Evolutionary conservation across 2,329 filamentous ascomycete species (phyloP), one percentile per base, ranked within the genome.

Genomic region (Acephala macrosclerotiorum): DNA sequence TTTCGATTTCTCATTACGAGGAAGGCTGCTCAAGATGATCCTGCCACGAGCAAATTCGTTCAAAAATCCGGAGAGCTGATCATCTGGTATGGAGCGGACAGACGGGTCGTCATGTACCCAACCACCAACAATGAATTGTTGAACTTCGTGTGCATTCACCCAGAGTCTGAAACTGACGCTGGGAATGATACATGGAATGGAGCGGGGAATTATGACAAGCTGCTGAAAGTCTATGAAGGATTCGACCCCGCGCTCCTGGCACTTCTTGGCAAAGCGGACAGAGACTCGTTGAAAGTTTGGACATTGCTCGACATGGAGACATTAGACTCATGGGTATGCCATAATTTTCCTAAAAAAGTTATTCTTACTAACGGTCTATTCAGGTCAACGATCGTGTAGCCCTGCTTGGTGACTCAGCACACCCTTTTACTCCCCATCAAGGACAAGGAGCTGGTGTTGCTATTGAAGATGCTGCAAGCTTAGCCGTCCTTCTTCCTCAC

Each of bases 381-480:
- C 45, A 49, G 45, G 45, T 80, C 0, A 82, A 84, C 1, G 84
- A 77, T 0, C 81, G 80, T 9, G 72, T 91, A 25, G 87, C 82
- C 0, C 74, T 91, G 0, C 75, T 92, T 0, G 89, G 90, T 0
- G 89, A 92, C 73, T 88, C 89, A 0, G 89, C 88, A 0, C 89
- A 92, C 73, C 88, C 89, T 0, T 91, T 91, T 71, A 78, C 88
- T 0, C 89, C 88, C 16, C 84, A 87, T 66, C 86, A 88, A 76
- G 87, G 84, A 0, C 87, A 89, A 73, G 89, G 88, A 1, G 89
- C 84, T 9, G 87, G 79, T 0, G 80, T 86, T 64, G 89, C 90
- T 0, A 90, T 92, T 51, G 89, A 92, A 73, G 90, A 92, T 67
- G 89, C 84, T 0, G 85, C 84, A 0, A 83, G 87, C 0, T 73